A percentile compares a stretch with the other conserved stretches of the same genome.
These are phyloP conservation scores for Castanea sativa DNA, from an alignment of 306 rosid species.

Conservation along the genomic window DNA sequence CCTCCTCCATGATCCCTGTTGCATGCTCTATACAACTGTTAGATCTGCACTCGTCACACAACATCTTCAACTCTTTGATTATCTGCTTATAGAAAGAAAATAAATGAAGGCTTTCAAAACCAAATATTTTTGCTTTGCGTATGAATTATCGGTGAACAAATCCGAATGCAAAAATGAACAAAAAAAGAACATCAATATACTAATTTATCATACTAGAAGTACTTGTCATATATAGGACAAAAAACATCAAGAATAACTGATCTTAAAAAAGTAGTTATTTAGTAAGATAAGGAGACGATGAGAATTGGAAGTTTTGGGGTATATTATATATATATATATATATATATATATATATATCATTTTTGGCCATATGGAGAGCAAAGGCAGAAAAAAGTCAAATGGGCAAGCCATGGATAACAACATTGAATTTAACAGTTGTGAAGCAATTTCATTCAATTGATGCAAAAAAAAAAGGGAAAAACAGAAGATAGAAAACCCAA, in stretches of 20 bases:
- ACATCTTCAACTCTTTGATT: slow-evolving; percentile 44
- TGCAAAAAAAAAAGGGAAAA: background rate
- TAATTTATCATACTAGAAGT: too few relatives aligned
- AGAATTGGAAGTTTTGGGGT: too few relatives aligned
- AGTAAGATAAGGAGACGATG: too few relatives aligned
- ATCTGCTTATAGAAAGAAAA: slow-evolving; percentile 17
- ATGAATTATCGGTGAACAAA: background rate
- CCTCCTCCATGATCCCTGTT: slow-evolving; percentile 51
- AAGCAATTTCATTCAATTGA: background rate
- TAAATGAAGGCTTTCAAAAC: background rate
- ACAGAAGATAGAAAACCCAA: background rate
- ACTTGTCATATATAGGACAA: too few relatives aligned
- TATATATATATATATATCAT: too few relatives aligned
- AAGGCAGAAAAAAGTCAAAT: background rate
- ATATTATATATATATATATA: too few relatives aligned
- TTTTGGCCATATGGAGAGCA: background rate
- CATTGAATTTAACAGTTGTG: background rate
- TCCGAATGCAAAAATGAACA: background rate
- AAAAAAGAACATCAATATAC: too few relatives aligned
- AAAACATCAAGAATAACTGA: too few relatives aligned
- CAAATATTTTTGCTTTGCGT: background rate
- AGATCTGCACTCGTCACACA: slow-evolving; percentile 49
- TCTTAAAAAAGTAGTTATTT: too few relatives aligned
- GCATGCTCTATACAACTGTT: slow-evolving; percentile 59
- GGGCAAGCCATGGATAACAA: background rate